These are phyloP conservation scores for Nannochloris sp. DNA, from an alignment of 139 green algal genomes.

Conservation along the genomic window DNA sequence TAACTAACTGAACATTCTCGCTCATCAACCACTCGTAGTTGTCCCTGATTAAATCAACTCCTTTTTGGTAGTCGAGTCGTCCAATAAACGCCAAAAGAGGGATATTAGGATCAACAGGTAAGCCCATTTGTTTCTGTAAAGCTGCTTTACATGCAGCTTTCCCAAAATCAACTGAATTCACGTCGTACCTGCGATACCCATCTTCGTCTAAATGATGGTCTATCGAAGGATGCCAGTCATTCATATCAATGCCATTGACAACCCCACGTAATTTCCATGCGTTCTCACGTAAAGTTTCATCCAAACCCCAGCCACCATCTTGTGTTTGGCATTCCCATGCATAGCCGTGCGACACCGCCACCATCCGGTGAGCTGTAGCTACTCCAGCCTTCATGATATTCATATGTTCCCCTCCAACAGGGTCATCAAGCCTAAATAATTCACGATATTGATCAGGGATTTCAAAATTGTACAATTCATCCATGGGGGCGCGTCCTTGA, in stretches of 20 bases:
- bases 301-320: conserved; percentile 93
- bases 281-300: conserved; percentile 67
- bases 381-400: conserved; percentile 96
- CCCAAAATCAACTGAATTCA: conserved; percentile 47
- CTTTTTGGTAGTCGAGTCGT: conserved; percentile 95
- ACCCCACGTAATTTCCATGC: conserved; percentile 73
- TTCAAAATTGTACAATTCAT: conserved; percentile 69
- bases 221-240: conserved; percentile 65
- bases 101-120: conserved; percentile 74
- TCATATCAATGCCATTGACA: conserved; percentile 94
- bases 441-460: conserved; percentile 69
- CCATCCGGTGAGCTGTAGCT: conserved; percentile 60
- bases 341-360: conserved; percentile 57
- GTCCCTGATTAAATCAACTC: conserved; percentile 93
- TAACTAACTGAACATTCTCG: conserved; percentile 80
- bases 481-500: conserved; percentile 85
- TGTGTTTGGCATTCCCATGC: conserved; percentile 95
- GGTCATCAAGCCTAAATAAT: conserved; percentile 71
- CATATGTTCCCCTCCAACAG: conserved; percentile 94
- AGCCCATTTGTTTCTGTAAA: conserved; percentile 82
- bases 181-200: conserved; percentile 69
- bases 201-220: conserved; percentile 58
- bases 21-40: conserved; percentile 81
- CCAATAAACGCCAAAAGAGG: conserved; percentile 90
- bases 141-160: conserved; percentile 85